Conservation (phyloP, 495 filamentous ascomycete genomes). For the Clohesyomyces aquaticus region DNA sequence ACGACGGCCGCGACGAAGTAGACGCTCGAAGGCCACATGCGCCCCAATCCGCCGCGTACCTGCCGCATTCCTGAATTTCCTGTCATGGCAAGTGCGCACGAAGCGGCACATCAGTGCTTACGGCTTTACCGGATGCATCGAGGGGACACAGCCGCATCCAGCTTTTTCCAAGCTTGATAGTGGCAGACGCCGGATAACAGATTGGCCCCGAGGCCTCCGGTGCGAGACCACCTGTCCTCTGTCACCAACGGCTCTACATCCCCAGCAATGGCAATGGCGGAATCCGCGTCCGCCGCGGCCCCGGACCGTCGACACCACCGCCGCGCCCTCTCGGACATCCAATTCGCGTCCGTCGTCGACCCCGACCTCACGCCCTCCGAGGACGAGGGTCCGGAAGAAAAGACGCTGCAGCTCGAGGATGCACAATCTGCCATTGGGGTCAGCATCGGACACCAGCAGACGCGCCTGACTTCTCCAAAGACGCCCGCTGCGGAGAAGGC, state of each 20-base stretch:
- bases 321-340: slow-evolving; percentile 36
- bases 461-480: slow-evolving; percentile 67
- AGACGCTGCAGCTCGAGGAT: slow-evolving; percentile 51
- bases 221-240: no score
- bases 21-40: no score
- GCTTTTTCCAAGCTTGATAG: neutral
- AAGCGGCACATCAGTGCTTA: slow-evolving; percentile 9
- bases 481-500: slow-evolving; percentile 78
- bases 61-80: no score
- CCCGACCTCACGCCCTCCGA: slow-evolving; percentile 38
- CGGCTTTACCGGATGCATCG: slow-evolving; percentile 19
- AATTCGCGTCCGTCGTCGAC: slow-evolving; percentile 35
- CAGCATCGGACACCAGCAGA: slow-evolving; percentile 73
- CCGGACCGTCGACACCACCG: slow-evolving; percentile 1
- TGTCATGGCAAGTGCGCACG: neutral
- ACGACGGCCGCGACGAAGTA: no score
- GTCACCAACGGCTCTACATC: neutral
- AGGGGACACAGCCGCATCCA: slow-evolving; percentile 21
- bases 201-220: no score
- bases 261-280: slow-evolving; percentile 11
- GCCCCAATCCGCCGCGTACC: no score
- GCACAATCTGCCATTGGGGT: slow-evolving; percentile 71
- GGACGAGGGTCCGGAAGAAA: slow-evolving; percentile 35
- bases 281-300: neutral
- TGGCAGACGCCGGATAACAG: no score